phyloP scores from a whole-genome alignment of 208 protist genomes.

The Trypanosoma caninum region DNA sequence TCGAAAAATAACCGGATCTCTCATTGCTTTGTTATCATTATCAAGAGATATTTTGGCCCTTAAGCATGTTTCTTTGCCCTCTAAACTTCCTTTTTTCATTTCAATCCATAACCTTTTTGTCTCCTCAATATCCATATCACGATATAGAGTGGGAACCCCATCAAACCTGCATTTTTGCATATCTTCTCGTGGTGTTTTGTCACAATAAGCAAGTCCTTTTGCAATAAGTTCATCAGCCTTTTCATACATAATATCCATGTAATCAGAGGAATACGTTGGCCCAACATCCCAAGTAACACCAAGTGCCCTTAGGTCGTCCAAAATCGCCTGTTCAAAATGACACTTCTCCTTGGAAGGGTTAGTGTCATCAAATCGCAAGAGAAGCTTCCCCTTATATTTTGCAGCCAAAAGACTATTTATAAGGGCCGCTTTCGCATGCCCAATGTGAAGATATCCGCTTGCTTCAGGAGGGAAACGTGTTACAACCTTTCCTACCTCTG shows the following conservation, averaged over 20 bases:
- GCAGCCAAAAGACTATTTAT: slow-evolving; percentile 97
- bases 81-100: slow-evolving; percentile 87
- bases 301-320: slow-evolving; percentile 92
- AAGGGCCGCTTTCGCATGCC: slow-evolving; percentile 98
- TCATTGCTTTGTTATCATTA: slow-evolving; percentile 94
- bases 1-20: slow-evolving; percentile 98
- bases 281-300: slow-evolving; percentile 87
- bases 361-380: slow-evolving; percentile 99
- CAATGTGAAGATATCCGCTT: slow-evolving; percentile 97
- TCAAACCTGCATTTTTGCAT: slow-evolving; percentile 93
- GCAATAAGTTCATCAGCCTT: slow-evolving; percentile 91
- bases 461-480: slow-evolving; percentile 98
- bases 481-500: slow-evolving; percentile 88
- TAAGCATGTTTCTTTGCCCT: slow-evolving; percentile 93
- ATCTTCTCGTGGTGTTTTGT: slow-evolving; percentile 95
- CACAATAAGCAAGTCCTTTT: slow-evolving; percentile 94
- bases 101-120: slow-evolving; percentile 95
- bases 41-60: slow-evolving; percentile 97
- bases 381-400: slow-evolving; percentile 96
- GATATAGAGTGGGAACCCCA: slow-evolving; percentile 85
- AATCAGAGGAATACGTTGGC: slow-evolving; percentile 96
- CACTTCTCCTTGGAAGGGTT: slow-evolving; percentile 98
- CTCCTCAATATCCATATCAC: slow-evolving; percentile 92
- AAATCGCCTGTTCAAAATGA: slow-evolving; percentile 96
- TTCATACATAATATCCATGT: slow-evolving; percentile 95